phyloP scores from a whole-genome alignment of 176 grass and related monocot genomes.

The Chrysopogon serrulatus region DNA sequence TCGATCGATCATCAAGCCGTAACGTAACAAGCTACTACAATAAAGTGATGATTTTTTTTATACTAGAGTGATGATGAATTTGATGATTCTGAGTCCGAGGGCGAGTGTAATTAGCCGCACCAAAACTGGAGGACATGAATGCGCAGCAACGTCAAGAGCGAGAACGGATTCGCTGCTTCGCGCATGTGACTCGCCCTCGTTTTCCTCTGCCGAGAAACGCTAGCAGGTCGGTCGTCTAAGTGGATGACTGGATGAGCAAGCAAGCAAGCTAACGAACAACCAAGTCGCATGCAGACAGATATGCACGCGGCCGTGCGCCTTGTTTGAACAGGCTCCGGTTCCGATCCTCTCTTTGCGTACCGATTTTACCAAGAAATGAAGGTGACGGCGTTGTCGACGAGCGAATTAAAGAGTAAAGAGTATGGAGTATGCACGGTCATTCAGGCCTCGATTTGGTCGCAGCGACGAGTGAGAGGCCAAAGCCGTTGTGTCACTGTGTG shows the following conservation, averaged over 20 bases:
- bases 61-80: no score
- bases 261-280: background rate
- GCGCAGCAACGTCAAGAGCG: background rate
- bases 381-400: background rate
- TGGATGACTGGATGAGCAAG: no score
- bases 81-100: no score
- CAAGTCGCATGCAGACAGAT: background rate
- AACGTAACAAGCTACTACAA: no score
- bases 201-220: background rate
- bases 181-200: background rate
- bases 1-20: no score
- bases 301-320: background rate
- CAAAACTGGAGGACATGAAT: background rate
- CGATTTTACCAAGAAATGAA: background rate
- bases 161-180: background rate
- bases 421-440: no score
- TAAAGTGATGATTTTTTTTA: no score
- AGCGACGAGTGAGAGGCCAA: background rate
- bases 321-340: background rate
- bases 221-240: no score
- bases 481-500: background rate
- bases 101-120: background rate
- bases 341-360: background rate
- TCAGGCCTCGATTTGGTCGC: background rate
- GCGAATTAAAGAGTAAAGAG: background rate